These are phyloP conservation scores for Ambispora gerdemannii DNA, from an alignment of 192 early-diverging fungal species.

Conservation along the genomic window DNA sequence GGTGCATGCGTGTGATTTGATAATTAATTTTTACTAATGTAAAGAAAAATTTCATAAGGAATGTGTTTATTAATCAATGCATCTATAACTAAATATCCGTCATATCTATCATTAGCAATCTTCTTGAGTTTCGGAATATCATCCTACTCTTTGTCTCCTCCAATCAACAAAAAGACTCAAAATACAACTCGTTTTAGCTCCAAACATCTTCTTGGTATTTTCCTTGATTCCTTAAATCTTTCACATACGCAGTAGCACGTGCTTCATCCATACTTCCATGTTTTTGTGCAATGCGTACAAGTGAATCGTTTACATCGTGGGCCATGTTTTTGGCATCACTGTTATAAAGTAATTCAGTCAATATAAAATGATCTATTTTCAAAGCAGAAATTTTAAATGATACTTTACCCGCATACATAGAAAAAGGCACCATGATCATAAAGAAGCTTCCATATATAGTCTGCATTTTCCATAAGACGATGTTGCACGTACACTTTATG, in stretches of 20 bases:
- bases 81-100: no score
- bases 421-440: constrained; percentile 70
- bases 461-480: constrained; percentile 67
- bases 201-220: constrained; percentile 97
- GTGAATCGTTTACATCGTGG: constrained; percentile 70
- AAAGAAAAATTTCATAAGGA: no score
- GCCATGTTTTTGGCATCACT: constrained; percentile 97
- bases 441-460: constrained; percentile 80
- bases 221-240: constrained; percentile 72
- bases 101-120: no score
- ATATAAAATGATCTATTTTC: no score
- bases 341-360: background rate
- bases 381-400: no score
- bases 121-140: no score
- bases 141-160: no score
- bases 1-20: no score
- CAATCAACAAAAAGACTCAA: no score
- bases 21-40: no score
- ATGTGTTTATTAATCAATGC: no score
- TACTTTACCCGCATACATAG: constrained; percentile 72
- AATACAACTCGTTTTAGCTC: constrained; percentile 62
- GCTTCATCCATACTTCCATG: constrained; percentile 65
- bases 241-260: constrained; percentile 74
- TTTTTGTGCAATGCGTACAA: constrained; percentile 66
- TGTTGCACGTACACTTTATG: constrained; percentile 97